These are phyloP conservation scores for Ogataea degrootiae DNA, from an alignment of 805 yeast genomes.

Conservation along the genomic window DNA sequence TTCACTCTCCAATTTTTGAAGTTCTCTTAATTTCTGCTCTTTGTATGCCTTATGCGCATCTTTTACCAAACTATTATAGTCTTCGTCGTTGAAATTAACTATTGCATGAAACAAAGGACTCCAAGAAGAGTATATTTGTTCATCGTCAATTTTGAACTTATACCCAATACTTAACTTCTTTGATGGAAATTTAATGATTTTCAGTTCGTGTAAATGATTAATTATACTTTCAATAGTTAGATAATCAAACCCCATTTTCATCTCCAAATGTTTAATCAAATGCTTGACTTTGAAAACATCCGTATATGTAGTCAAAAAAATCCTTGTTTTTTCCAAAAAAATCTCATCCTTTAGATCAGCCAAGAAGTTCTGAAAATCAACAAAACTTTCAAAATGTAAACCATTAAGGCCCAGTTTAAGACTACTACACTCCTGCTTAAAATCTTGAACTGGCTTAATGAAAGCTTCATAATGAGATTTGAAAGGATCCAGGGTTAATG, in stretches of 20 bases:
- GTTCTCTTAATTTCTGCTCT: not conserved
- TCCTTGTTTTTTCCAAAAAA: conserved; percentile 4
- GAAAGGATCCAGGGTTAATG: conserved; percentile 7
- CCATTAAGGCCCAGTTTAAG: conserved; percentile 8
- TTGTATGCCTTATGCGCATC: conserved; percentile 1
- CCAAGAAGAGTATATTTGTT: conserved; percentile 12
- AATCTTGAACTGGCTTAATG: conserved; percentile 2
- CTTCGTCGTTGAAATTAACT: conserved; percentile 4
- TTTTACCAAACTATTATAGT: not conserved
- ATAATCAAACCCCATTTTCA: conserved; percentile 7
- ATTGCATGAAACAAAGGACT: conserved; percentile 9
- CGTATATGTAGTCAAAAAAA: conserved; percentile 5
- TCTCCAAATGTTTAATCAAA: conserved; percentile 5
- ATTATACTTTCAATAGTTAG: conserved; percentile 14
- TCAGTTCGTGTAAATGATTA: conserved; percentile 11
- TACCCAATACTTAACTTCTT: conserved; percentile 9
- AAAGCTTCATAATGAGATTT: conserved; percentile 4
- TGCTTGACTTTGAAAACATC: conserved; percentile 10
- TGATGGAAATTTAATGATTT: conserved; percentile 13
- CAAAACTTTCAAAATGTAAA: conserved; percentile 5
- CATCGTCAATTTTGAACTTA: conserved; percentile 16
- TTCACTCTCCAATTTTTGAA: not conserved
- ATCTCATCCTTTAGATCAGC: conserved; percentile 5
- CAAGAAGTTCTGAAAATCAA: conserved; percentile 9
- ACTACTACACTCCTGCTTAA: not conserved